Percentiles rank a stretch among this genome's conserved stretches.
These are phyloP conservation scores for Botrytis porri DNA, from an alignment of 2,329 filamentous ascomycete genomes.

Conservation along the genomic window DNA sequence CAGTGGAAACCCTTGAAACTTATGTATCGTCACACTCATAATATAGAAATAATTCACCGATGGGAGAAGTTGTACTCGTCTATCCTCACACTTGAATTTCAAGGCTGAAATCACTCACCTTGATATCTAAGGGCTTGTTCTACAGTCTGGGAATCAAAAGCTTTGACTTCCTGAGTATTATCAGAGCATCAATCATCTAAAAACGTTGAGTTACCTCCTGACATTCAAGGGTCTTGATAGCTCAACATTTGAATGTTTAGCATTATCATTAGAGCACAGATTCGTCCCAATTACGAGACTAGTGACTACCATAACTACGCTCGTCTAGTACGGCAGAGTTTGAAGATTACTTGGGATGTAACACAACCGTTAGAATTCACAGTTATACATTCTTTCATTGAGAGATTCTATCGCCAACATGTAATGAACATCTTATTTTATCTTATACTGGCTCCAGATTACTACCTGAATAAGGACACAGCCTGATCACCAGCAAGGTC, in stretches of 20 bases:
- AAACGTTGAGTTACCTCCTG: background rate
- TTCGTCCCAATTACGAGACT: background rate
- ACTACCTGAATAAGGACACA: too few species aligned
- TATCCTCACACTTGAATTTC: background rate
- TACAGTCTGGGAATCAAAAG: background rate
- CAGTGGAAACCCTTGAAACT: too few species aligned
- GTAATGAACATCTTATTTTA: background rate
- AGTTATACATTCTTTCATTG: background rate
- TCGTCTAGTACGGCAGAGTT: too few species aligned
- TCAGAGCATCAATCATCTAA: background rate
- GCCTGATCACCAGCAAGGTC: rapidly evolving
- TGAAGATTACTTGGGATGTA: background rate
- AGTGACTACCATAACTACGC: too few species aligned
- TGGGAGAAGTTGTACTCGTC: background rate
- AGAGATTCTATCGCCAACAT: background rate
- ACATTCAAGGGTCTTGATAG: background rate
- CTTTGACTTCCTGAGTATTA: rapidly evolving
- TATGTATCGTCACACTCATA: background rate
- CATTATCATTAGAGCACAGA: background rate
- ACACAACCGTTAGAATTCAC: background rate
- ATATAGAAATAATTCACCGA: background rate
- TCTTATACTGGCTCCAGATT: background rate
- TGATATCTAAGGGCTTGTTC: too few species aligned
- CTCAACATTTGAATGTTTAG: background rate
- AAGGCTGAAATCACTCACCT: background rate